These are phyloP conservation scores for Gastrolobium bilobum DNA, from an alignment of 306 rosid species.

Conservation along the genomic window DNA sequence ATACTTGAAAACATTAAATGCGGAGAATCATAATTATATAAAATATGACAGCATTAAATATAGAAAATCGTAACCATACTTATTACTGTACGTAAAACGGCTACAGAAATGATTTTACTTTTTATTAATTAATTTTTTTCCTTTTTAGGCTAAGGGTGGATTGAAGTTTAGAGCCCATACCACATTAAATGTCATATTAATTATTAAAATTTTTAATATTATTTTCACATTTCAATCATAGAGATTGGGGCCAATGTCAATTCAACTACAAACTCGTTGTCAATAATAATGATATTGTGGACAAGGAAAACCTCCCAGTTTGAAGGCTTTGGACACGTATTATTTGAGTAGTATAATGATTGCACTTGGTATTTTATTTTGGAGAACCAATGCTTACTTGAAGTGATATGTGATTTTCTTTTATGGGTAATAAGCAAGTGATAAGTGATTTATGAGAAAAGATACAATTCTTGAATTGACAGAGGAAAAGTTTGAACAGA, in stretches of 20 bases:
- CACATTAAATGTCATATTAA: too few relatives aligned
- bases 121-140: too few relatives aligned
- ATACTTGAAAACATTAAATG: too few relatives aligned
- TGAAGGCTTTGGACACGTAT: background rate
- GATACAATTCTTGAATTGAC: conserved; percentile 34
- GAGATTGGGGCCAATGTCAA: background rate
- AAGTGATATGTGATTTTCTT: background rate
- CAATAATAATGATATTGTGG: background rate
- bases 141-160: too few relatives aligned
- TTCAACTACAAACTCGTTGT: background rate
- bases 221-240: too few relatives aligned
- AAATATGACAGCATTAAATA: too few relatives aligned
- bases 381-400: background rate
- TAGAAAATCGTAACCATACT: too few relatives aligned
- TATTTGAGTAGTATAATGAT: background rate
- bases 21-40: too few relatives aligned
- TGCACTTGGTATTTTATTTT: background rate
- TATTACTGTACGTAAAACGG: too few relatives aligned
- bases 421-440: background rate
- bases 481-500: conserved; percentile 4
- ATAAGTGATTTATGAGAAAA: background rate
- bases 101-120: too few relatives aligned
- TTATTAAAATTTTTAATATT: too few relatives aligned
- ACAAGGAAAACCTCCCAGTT: background rate
- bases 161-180: too few relatives aligned